These are phyloP conservation scores for Pholiota microspora DNA, from an alignment of 768 basidiomycete species.

Conservation along the genomic window DNA sequence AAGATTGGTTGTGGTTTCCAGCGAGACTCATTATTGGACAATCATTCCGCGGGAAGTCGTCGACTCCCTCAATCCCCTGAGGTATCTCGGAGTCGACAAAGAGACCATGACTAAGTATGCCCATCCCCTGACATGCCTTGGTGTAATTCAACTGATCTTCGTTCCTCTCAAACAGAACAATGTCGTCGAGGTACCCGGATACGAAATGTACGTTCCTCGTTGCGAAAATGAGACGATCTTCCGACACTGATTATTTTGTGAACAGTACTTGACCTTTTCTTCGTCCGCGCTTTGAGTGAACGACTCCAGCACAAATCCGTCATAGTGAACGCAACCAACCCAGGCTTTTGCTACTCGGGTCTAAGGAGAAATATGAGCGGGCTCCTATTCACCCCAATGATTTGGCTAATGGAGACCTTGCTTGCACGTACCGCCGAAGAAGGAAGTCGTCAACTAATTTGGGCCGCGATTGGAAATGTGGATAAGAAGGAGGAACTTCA, in stretches of 20 bases:
- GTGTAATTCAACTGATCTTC: not conserved
- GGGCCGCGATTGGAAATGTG: too few species aligned
- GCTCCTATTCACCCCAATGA: conserved; percentile 11
- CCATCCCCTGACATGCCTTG: not conserved
- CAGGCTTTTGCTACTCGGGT: conserved; percentile 41
- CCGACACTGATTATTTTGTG: too few species aligned
- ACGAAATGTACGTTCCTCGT: conserved; percentile 1
- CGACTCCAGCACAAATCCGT: conserved; percentile 25
- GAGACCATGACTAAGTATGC: conserved; percentile 1
- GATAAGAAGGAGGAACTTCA: too few species aligned
- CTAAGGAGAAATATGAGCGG: conserved; percentile 27
- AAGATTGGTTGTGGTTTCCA: conserved; percentile 40
- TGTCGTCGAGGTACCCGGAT: not conserved
- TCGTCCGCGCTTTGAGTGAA: conserved; percentile 33
- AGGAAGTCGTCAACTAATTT: conserved; percentile 24
- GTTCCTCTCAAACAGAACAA: not conserved
- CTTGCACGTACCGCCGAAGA: conserved; percentile 37
- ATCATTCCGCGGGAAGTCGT: conserved; percentile 25
- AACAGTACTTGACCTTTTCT: conserved; percentile 40
- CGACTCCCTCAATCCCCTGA: conserved; percentile 26
- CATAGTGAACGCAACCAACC: conserved; percentile 35
- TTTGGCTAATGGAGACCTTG: conserved; percentile 24
- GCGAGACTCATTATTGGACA: conserved; percentile 36
- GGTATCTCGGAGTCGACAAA: not conserved
- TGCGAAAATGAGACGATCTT: too few species aligned